Base-by-base conservation (phyloP, 495 filamentous ascomycete species). In the Hypoxylon lenormandii region DNA sequence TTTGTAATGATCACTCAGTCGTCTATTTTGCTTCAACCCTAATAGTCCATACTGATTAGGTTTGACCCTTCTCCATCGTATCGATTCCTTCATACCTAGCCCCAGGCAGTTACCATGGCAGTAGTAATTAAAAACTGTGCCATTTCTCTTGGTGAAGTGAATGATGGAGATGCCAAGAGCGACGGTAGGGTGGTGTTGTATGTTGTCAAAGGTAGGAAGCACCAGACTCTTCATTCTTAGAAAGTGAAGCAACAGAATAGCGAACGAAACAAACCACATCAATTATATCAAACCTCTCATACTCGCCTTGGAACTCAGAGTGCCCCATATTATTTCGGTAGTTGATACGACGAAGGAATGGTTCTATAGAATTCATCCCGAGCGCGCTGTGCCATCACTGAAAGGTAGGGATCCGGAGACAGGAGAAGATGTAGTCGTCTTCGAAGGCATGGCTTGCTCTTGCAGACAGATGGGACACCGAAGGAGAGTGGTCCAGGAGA, bases 221-320 rank as follows among this genome's bases (percentile, higher is more conserved):
- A 5, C 48, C 23, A 22, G 10, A 15, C 16, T 18, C 16, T 22
- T n/a, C 26, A 11, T 12, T n/a, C n/a, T n/a, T n/a, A n/a, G n/a
- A n/a, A n/a, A n/a, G n/a, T n/a, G n/a, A n/a, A n/a, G n/a, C n/a
- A n/a, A n/a, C n/a, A n/a, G n/a, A n/a, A 28, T 42, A 74, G 72
- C 68, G 7, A 58, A 74, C 33, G 51, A 72, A 40, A 72, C 72
- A 11, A 65, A 30, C 30, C 67, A 59, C 40, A 76, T 76, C 49
- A 76, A 76, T 28, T 76, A 74, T 46, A 69, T 76, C 18, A 76
- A 76, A 42, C 71, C 72, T 0, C 42, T 76, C 0, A 76, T 76
- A 12, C 52, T 76, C 2, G 61, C 56, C 1, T 60, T 59, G 18
- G 73, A 74, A 30, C 63, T 74, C 22, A n/a, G 60, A 11, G n/a